Conservation (phyloP, 2,329 filamentous ascomycete genomes). For the Amylocarpus encephaloides region DNA sequence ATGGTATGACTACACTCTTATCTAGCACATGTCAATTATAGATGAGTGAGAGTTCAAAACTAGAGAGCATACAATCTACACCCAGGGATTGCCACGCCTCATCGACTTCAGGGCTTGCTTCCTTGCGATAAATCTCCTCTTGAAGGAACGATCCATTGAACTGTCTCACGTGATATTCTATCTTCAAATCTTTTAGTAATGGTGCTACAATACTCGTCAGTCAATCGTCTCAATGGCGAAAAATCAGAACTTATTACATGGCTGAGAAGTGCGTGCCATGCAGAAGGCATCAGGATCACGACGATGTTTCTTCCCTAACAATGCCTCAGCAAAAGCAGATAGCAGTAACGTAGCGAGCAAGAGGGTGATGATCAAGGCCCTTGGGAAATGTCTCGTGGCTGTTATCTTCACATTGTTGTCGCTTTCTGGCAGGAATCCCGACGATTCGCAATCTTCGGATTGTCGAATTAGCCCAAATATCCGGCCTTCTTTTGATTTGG, state of each 20-base stretch:
- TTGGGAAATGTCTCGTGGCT: background rate
- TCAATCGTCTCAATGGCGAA: background rate
- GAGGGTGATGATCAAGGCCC: background rate
- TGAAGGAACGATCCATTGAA: conserved; percentile 47
- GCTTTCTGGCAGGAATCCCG: background rate
- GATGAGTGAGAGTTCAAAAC: background rate
- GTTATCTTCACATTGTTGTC: background rate
- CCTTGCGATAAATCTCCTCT: conserved; percentile 41
- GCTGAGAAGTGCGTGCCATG: background rate
- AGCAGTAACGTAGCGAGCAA: background rate
- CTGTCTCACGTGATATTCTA: conserved; percentile 35
- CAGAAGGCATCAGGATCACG: background rate
- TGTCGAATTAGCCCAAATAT: background rate
- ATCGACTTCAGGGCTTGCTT: conserved; percentile 41
- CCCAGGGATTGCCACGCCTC: conserved; percentile 44
- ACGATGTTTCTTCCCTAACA: background rate
- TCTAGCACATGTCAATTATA: conserved; percentile 26
- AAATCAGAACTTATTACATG: background rate
- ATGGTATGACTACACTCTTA: conserved; percentile 35
- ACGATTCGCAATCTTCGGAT: background rate
- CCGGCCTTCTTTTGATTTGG: background rate
- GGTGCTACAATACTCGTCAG: conserved; percentile 25
- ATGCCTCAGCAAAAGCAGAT: background rate
- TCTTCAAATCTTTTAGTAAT: conserved; percentile 35
- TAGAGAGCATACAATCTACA: conserved; percentile 37